Percentiles rank a stretch among this genome's conserved stretches.
Conservation (phyloP, 768 basidiomycete genomes). For the Tylopilus intermedius region DNA sequence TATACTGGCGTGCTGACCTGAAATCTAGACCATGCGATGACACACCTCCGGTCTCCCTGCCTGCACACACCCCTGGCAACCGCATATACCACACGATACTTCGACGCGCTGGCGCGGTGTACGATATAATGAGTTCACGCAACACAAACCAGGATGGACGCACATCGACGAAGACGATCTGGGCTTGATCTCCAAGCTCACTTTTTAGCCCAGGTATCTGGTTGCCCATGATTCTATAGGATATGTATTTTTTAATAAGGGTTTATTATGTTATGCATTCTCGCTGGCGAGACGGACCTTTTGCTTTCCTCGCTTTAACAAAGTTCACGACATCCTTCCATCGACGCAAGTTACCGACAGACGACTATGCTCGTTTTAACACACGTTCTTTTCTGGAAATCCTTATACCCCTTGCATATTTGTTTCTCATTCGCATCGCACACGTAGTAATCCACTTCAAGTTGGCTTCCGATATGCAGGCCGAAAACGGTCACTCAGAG, state of each 20-base stretch:
- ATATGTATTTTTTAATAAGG: not conserved
- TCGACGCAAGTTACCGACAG: not conserved
- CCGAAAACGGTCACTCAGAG: not conserved
- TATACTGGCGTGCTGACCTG: not conserved
- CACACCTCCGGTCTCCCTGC: too few relatives aligned
- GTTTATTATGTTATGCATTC: not conserved
- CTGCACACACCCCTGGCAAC: not conserved
- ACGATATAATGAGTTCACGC: constrained; percentile 15
- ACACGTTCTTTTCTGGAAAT: constrained; percentile 17
- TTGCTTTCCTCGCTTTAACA: not conserved
- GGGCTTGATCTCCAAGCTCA: not conserved
- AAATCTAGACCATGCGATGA: not conserved
- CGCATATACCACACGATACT: not conserved
- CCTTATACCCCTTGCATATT: constrained; percentile 4
- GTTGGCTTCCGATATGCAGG: too few relatives aligned
- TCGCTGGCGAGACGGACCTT: constrained; percentile 4
- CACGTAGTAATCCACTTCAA: not conserved
- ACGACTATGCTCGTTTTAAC: constrained; percentile 19
- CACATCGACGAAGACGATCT: not conserved
- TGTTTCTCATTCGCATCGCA: not conserved
- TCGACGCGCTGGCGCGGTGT: constrained; percentile 19
- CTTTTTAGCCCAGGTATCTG: not conserved
- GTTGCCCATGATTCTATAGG: not conserved
- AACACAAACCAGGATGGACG: not conserved
- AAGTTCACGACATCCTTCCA: not conserved